Conservation (phyloP, 768 basidiomycete species). For the Leccinum longicurvipes region DNA sequence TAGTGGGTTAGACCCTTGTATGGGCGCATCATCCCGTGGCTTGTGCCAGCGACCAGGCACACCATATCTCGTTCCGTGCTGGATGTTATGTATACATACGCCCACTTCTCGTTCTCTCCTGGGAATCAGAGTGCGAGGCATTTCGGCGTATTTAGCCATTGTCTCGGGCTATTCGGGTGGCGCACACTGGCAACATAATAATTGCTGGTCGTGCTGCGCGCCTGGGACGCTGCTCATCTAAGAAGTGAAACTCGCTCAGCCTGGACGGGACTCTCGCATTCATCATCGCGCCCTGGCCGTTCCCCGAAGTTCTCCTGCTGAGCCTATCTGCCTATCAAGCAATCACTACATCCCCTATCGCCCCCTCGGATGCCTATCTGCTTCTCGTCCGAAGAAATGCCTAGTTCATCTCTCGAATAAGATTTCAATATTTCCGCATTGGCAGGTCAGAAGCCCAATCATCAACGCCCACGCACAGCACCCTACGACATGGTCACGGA, state of each 20-base stretch:
- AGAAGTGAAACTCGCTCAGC: not conserved
- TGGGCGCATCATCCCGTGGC: not conserved
- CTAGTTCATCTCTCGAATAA: not conserved
- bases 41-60: not conserved
- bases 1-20: not conserved
- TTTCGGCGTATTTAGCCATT: not conserved
- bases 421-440: not conserved
- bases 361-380: not conserved
- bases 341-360: not conserved
- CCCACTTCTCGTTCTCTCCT: not conserved
- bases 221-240: not conserved
- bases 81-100: not conserved
- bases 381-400: not conserved
- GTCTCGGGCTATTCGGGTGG: not conserved
- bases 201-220: not conserved
- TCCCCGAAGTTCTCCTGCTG: not conserved
- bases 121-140: not conserved
- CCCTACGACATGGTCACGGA: too few species aligned
- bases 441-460: too few species aligned
- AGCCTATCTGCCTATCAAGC: not conserved
- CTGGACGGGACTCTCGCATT: not conserved
- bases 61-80: not conserved
- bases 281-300: not conserved
- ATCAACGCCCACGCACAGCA: too few species aligned
- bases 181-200: not conserved